Conservation (phyloP, 768 basidiomycete genomes). For the Amanita rubescens region DNA sequence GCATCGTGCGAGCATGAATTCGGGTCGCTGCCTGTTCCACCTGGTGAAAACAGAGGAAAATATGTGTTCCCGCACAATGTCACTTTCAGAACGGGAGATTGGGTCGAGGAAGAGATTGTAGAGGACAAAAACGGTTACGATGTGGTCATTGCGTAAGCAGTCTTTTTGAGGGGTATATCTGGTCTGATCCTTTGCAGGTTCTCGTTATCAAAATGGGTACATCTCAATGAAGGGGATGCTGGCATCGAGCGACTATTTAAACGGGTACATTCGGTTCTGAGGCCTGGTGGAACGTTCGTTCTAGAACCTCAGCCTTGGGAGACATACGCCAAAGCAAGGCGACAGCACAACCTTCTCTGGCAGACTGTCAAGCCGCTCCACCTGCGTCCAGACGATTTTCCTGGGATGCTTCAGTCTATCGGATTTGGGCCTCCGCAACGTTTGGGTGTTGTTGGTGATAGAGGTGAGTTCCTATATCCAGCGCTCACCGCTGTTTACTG, state of each 20-base stretch:
- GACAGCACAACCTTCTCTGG: slow-evolving; percentile 58
- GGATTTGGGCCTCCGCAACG: slow-evolving; percentile 51
- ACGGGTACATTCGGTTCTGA: slow-evolving; percentile 48
- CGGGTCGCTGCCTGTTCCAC: slow-evolving; percentile 66
- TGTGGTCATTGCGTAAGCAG: slow-evolving; percentile 68
- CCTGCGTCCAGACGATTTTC: slow-evolving; percentile 61
- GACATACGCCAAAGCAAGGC: slow-evolving; percentile 70
- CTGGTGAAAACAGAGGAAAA: slow-evolving; percentile 23
- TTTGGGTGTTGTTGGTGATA: slow-evolving; percentile 53
- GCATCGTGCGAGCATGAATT: slow-evolving; percentile 68
- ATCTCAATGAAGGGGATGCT: slow-evolving; percentile 72
- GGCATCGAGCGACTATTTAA: slow-evolving; percentile 64
- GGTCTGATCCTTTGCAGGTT: slow-evolving; percentile 38
- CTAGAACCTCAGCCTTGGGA: slow-evolving; percentile 86
- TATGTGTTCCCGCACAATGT: slow-evolving; percentile 72
- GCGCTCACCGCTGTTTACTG: not conserved
- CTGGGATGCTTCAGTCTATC: slow-evolving; percentile 40
- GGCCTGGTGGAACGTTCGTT: slow-evolving; percentile 59
- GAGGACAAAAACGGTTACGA: slow-evolving; percentile 63
- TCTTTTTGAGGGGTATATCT: not conserved
- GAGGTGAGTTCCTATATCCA: slow-evolving; percentile 35
- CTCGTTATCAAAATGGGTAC: slow-evolving; percentile 90
- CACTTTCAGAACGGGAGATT: slow-evolving; percentile 64
- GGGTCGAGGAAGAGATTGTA: slow-evolving; percentile 49
- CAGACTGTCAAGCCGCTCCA: slow-evolving; percentile 50